phyloP scores from a whole-genome alignment of 768 basidiomycete genomes.

The Tricholoma hemisulphureum region DNA sequence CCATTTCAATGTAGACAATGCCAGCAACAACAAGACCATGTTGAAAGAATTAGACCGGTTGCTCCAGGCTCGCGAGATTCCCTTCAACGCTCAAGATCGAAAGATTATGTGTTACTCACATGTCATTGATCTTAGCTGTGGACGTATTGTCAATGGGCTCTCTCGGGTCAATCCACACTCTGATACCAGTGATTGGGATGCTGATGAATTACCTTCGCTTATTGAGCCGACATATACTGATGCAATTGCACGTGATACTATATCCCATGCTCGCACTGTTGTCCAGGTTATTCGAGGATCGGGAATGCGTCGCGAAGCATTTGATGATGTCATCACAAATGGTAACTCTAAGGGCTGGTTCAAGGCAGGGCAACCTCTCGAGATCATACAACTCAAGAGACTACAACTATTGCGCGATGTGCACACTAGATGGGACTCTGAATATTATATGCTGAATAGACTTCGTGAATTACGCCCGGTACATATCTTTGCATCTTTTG shows the following conservation, averaged over 20 bases:
- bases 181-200: neutral
- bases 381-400: neutral
- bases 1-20: no score
- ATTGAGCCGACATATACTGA: neutral
- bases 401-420: conserved; percentile 14
- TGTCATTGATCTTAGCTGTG: neutral
- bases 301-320: neutral
- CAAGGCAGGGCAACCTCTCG: neutral
- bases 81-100: neutral
- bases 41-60: no score
- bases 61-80: no score
- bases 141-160: neutral
- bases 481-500: no score
- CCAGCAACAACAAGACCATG: no score
- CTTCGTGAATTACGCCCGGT: conserved; percentile 13
- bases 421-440: conserved; percentile 14
- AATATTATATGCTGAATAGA: conserved; percentile 14
- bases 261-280: neutral
- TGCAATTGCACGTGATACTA: neutral
- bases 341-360: neutral
- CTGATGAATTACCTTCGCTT: neutral
- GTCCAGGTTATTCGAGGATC: neutral
- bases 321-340: neutral
- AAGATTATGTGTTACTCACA: neutral
- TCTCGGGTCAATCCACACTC: neutral